Base-by-base conservation (phyloP, 805 yeast species). In the Saturnispora quitensis region DNA sequence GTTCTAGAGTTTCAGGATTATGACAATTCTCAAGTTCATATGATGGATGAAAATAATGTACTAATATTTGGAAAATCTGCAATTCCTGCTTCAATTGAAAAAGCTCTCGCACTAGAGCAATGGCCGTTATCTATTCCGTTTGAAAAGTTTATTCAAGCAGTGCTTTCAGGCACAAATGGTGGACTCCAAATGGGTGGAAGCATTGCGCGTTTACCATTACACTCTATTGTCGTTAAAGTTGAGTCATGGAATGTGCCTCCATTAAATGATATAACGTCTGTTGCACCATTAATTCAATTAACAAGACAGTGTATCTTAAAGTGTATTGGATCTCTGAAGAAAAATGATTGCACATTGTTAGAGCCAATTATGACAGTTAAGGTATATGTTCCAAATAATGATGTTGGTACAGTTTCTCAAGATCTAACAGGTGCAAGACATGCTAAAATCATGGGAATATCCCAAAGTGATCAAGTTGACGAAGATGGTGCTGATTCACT, bases 291-390 rank as follows among this genome's bases (percentile, higher is more conserved):
- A 9, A 63, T 81, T 8, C 65, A 71, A 3, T 66, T 77, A 3
- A 68, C 78, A 0, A 70, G 86, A 48, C 60, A 68, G 15, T 73
- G 81, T 0, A 67, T 77, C 3, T 53, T 64, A 9, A 68, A 71
- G 15, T 72, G 74, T 0, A 53, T 82, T 6, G 57, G 56, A 5
- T 52, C 56, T 6, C 40, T 67, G 5, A 52, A 57, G 2, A 66
- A 63, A 3, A 52, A 50, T 0, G 57, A 65, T 2, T 80, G 77
- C 62, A 75, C 82, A 1, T 65, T 90, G 1, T 71, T 91, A 65
- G 98, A 93, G 67, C 99, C 99, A 0, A 73, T 86, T 28, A 91
- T 93, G 97, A 73, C 76, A 35, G 82, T 89, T 4, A 73, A 73
- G 7, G 81, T 93, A 1, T 77, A 74, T 48, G 84, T 83, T 2